These are phyloP conservation scores for Pythium plurisporium DNA, from an alignment of 352 stramenopile species.

Conservation along the genomic window DNA sequence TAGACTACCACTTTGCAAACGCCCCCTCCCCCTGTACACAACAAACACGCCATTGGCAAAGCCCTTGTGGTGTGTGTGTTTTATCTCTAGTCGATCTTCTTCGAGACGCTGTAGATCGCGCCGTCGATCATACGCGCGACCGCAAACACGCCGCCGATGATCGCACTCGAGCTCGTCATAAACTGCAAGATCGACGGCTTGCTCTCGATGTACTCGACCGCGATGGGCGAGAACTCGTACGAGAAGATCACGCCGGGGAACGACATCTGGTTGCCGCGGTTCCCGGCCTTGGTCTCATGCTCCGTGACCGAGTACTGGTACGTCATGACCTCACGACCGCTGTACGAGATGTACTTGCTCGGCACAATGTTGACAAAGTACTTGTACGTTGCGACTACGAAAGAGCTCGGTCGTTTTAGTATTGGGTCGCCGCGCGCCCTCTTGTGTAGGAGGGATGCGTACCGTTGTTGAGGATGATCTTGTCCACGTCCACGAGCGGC, in stretches of 20 bases:
- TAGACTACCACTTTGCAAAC: neutral
- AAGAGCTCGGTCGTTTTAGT: neutral
- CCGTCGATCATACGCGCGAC: slow-evolving; percentile 84
- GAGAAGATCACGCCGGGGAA: slow-evolving; percentile 86
- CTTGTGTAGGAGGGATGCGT: too few species aligned
- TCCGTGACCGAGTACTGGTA: slow-evolving; percentile 89
- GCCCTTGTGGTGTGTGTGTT: neutral
- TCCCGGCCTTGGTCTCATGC: slow-evolving; percentile 45
- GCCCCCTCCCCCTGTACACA: neutral
- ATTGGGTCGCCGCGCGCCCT: too few species aligned
- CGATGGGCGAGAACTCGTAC: slow-evolving; percentile 88
- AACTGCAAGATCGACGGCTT: slow-evolving; percentile 85
- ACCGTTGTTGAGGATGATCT: slow-evolving; percentile 81
- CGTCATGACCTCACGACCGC: slow-evolving; percentile 55
- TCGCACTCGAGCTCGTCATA: slow-evolving; percentile 82
- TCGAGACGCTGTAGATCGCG: slow-evolving; percentile 86
- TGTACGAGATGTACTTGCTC: slow-evolving; percentile 81
- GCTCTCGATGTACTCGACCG: slow-evolving; percentile 83
- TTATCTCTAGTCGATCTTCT: slow-evolving; percentile 75
- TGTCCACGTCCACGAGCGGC: slow-evolving; percentile 78
- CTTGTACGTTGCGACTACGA: slow-evolving; percentile 81
- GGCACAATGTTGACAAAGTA: slow-evolving; percentile 86
- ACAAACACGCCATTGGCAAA: neutral
- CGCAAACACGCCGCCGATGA: slow-evolving; percentile 83
- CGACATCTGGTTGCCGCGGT: slow-evolving; percentile 39